Conservation (phyloP, 768 basidiomycete genomes). For the Panaeolus papilionaceus region DNA sequence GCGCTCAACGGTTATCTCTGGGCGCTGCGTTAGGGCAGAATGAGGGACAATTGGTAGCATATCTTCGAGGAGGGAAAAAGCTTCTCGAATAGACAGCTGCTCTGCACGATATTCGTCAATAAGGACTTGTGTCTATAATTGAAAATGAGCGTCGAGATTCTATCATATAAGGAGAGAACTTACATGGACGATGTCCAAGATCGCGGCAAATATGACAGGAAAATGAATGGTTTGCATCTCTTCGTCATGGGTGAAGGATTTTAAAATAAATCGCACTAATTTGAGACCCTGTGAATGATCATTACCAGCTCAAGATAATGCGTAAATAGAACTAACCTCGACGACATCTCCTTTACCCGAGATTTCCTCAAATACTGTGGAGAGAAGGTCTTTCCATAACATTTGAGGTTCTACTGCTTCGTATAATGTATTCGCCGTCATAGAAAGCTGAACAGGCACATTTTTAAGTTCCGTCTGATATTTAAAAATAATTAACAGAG, state of each 20-base stretch:
- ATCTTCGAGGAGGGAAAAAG: conserved; percentile 57
- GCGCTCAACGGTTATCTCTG: conserved; percentile 47
- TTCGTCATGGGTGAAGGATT: conserved; percentile 85
- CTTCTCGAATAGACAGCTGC: conserved; percentile 44
- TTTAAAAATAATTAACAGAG: background rate
- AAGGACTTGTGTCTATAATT: background rate
- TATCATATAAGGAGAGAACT: conserved; percentile 27
- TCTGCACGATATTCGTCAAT: conserved; percentile 25
- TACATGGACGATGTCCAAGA: conserved; percentile 72
- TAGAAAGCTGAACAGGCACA: conserved; percentile 54
- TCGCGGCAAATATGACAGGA: conserved; percentile 76
- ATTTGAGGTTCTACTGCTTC: conserved; percentile 92
- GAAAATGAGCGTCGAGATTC: background rate
- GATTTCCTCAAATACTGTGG: conserved; percentile 61
- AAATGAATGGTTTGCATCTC: conserved; percentile 83
- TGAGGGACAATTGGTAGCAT: conserved; percentile 58
- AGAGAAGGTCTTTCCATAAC: conserved; percentile 82
- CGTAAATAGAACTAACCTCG: conserved; percentile 48
- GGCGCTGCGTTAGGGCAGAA: conserved; percentile 55
- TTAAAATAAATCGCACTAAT: conserved; percentile 76
- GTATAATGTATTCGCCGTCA: conserved; percentile 88
- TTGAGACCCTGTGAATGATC: conserved; percentile 56
- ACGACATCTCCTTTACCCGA: conserved; percentile 43
- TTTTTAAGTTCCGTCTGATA: background rate
- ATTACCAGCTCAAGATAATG: conserved; percentile 8